These are phyloP conservation scores for Xylaria curta DNA, from an alignment of 495 filamentous ascomycete genomes.

Conservation along the genomic window DNA sequence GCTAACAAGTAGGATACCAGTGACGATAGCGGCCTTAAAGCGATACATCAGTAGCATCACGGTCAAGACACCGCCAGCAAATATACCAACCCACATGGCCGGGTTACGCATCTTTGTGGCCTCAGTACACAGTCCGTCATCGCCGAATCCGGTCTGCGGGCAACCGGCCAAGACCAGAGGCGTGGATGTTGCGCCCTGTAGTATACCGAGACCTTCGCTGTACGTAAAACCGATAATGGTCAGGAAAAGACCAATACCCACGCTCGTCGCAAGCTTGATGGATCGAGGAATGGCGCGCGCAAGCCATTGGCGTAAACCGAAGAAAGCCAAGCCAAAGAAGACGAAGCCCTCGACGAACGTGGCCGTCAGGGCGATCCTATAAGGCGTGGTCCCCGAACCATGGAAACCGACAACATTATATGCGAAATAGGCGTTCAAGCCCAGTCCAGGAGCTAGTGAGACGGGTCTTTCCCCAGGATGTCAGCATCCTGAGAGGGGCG, in stretches of 20 bases:
- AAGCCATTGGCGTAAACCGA: conserved; percentile 83
- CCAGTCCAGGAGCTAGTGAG: conserved; percentile 81
- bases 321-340: conserved; percentile 70
- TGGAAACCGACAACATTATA: conserved; percentile 81
- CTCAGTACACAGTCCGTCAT: conserved; percentile 56
- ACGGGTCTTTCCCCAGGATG: conserved; percentile 61
- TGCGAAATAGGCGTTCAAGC: conserved; percentile 82
- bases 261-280: conserved; percentile 84
- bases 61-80: conserved; percentile 79
- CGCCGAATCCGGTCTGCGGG: conserved; percentile 36
- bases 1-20: conserved; percentile 78
- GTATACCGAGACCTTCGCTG: conserved; percentile 75
- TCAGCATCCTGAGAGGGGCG: conserved; percentile 6
- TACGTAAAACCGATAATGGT: conserved; percentile 82
- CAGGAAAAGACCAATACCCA: conserved; percentile 81
- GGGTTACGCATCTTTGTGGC: conserved; percentile 74
- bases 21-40: conserved; percentile 81
- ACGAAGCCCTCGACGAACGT: conserved; percentile 85
- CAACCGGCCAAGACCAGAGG: conserved; percentile 78
- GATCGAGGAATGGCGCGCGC: conserved; percentile 76
- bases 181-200: conserved; percentile 63
- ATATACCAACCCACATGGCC: conserved; percentile 83
- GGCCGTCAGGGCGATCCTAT: conserved; percentile 73
- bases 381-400: conserved; percentile 70
- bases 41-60: conserved; percentile 80